Percentiles rank a stretch among this genome's conserved stretches.
These are phyloP conservation scores for Chenopodium berlandieri DNA, from an alignment of 148 eudicot species.

Conservation along the genomic window DNA sequence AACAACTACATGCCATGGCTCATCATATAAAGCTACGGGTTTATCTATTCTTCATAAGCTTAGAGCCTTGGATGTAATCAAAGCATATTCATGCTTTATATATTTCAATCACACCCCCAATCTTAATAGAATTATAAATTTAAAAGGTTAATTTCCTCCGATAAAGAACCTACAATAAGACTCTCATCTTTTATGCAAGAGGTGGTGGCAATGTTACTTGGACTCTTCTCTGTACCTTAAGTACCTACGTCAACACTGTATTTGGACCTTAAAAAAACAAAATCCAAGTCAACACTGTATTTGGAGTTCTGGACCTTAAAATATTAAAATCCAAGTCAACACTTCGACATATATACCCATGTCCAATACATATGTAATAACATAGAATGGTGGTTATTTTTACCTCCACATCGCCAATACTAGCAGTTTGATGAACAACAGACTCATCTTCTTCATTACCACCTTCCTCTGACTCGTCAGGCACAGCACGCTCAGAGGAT, in stretches of 20 bases:
- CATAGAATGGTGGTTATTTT: background rate
- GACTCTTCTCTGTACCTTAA: background rate
- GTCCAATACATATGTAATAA: background rate
- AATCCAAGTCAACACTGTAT: background rate
- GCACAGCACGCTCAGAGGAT: slow-evolving; percentile 47
- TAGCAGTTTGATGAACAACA: slow-evolving; percentile 90
- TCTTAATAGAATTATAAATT: background rate
- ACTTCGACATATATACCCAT: background rate
- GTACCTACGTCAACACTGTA: background rate
- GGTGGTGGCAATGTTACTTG: background rate
- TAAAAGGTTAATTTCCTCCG: background rate
- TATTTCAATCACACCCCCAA: background rate
- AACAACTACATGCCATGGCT: background rate
- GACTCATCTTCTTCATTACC: slow-evolving; percentile 93
- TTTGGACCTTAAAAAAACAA: background rate
- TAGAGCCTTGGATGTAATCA: too few species aligned
- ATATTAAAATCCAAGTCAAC: background rate
- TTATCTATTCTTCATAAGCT: background rate
- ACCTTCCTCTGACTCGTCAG: slow-evolving; percentile 69
- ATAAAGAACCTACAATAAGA: background rate
- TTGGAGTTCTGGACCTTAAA: too few species aligned
- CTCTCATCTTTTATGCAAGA: background rate
- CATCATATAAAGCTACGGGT: background rate
- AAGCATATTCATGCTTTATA: background rate
- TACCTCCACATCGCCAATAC: slow-evolving; percentile 92